Evolutionary conservation across 2,329 filamentous ascomycete species (phyloP), one percentile per base, ranked within the genome.

Genomic region (Curvularia sp.): DNA sequence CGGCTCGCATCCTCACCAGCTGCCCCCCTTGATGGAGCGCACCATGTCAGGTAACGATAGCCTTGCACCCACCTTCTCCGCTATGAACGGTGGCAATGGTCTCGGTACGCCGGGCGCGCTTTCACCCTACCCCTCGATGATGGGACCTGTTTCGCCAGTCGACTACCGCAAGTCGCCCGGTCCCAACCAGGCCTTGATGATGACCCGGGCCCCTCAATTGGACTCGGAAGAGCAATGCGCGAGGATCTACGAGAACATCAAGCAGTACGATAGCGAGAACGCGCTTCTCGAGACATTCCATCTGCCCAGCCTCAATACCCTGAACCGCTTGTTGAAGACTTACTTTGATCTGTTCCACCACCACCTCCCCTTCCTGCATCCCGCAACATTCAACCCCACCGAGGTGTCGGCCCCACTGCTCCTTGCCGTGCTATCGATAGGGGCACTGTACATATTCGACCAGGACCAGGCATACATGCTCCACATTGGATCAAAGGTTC

Each of bases 271-370:
- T 75, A 88, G 84, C 66, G 91, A 97, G 71, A 88, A 89, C 72
- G 88, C 90, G 45, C 88, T 97, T 56, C 88, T 93, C 15, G 92
- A 96, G 55, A 93, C 91, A 57, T 97, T 98, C 83, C 90, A 92
- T 65, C 85, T 98, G 45, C 95, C 95, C 5, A 89, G 85, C 65
- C 84, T 93, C 34, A 84, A 87, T 34, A 90, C 91, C 2, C 81
- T 98, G 75, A 98, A 99, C 80, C 87, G 93, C 63, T 97, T 97
- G 77, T 82, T 99, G 62, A 91, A 93, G 59, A 97, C 94, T 1
- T 99, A 98, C 82, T 99, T 98, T 78, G 93, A 91, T 75, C 83
- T 97, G 71, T 99, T 98, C 80, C 95, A 99, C 74, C 95, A 97
- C 71, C 95, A 99, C 74, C 80, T 98, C 73, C 95, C 95, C 1